Percentiles rank a stretch among this genome's conserved stretches.
Conservation (phyloP, 2,329 filamentous ascomycete genomes). For the Neophaeococcomyces aloes region DNA sequence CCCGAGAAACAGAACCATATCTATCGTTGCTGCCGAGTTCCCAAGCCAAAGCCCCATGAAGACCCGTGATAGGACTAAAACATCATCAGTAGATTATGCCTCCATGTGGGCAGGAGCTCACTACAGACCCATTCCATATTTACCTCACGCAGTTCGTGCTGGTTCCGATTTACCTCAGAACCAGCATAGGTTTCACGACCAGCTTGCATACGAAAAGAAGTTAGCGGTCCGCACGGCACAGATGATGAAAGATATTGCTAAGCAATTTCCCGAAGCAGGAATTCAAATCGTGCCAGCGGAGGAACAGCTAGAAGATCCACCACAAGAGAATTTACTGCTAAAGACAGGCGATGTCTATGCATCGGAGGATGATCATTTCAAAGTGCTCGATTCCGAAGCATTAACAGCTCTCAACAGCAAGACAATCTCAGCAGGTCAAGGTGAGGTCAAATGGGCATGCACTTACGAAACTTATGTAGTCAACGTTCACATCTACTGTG, state of each 20-base stretch:
- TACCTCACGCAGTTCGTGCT: slow-evolving; percentile 15
- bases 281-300: slow-evolving; percentile 30
- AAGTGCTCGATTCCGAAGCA: slow-evolving; percentile 24
- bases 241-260: slow-evolving; percentile 28
- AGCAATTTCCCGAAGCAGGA: slow-evolving; percentile 28
- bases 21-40: slow-evolving; percentile 33
- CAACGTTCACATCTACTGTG: slow-evolving; percentile 36
- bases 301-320: slow-evolving; percentile 34
- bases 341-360: slow-evolving; percentile 22
- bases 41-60: slow-evolving; percentile 19
- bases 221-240: slow-evolving; percentile 32
- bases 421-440: not conserved
- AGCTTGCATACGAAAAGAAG: slow-evolving; percentile 27
- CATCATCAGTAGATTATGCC: slow-evolving; percentile 35
- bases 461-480: slow-evolving; percentile 33
- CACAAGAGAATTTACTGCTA: slow-evolving; percentile 20
- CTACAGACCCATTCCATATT: slow-evolving; percentile 35
- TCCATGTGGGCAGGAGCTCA: slow-evolving; percentile 40
- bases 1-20: slow-evolving; percentile 38
- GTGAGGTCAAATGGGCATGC: slow-evolving; percentile 31
- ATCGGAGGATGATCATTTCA: slow-evolving; percentile 29
- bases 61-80: not conserved
- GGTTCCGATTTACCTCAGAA: not conserved
- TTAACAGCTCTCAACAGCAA: slow-evolving; percentile 17
- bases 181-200: slow-evolving; percentile 11